Evolutionary conservation across 306 rosid species (phyloP).

Genomic region (Cicer judaicum): DNA sequence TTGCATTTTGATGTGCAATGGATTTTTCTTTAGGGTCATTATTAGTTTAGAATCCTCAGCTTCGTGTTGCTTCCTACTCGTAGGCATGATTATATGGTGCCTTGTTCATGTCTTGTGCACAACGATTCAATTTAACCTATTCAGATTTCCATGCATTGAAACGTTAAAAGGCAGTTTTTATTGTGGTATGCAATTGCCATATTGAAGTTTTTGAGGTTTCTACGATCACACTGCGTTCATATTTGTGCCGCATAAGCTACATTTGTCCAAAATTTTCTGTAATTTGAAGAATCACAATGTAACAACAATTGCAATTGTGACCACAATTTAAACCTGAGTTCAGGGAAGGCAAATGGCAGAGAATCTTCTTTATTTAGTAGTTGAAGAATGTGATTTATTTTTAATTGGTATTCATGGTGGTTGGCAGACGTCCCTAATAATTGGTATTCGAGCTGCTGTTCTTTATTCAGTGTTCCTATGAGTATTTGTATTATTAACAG

Average conservation of each 20-base stretch:
- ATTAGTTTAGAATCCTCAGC: neutral
- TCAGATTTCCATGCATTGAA: conserved; percentile 13
- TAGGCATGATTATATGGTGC: conserved; percentile 6
- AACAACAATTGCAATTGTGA: neutral
- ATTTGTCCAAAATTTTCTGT: neutral
- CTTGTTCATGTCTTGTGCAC: conserved; percentile 4
- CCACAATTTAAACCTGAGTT: neutral
- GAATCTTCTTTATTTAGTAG: neutral
- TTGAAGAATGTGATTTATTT: neutral
- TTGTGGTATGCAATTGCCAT: neutral
- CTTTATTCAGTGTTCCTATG: neutral
- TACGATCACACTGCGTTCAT: neutral
- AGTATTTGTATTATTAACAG: neutral
- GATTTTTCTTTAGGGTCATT: conserved; percentile 2
- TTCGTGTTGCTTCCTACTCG: neutral
- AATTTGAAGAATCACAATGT: neutral
- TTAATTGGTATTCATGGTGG: neutral
- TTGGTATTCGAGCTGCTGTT: conserved; percentile 17
- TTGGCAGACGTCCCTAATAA: conserved; percentile 3
- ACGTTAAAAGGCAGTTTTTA: neutral
- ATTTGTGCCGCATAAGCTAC: neutral
- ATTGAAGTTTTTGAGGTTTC: neutral
- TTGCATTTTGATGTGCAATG: neutral
- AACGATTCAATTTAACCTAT: neutral
- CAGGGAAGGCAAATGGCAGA: neutral